Percentiles rank a stretch among this genome's conserved stretches.
Evolutionary conservation across 2,329 filamentous ascomycete species (phyloP).

Genomic region (Colletotrichum sojae): DNA sequence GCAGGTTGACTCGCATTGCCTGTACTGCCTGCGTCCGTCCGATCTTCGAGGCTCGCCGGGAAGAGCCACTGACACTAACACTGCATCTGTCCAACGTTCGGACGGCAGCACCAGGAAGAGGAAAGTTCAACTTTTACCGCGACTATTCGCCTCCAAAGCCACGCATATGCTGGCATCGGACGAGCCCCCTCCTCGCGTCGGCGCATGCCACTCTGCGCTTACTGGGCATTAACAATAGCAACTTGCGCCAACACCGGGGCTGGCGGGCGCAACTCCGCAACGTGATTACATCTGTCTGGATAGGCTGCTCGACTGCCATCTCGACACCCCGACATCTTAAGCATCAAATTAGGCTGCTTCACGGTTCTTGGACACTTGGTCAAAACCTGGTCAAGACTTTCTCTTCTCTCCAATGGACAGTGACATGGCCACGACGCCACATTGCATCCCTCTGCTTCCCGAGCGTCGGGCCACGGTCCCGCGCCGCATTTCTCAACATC

Average conservation of each 20-base stretch:
- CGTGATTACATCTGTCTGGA: no score
- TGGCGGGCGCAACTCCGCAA: no score
- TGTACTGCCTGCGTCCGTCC: background rate
- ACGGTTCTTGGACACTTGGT: no score
- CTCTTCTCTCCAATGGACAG: background rate
- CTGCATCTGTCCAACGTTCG: background rate
- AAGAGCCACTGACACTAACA: background rate
- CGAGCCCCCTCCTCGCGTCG: background rate
- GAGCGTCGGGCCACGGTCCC: background rate
- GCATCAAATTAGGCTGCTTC: no score
- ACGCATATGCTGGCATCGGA: background rate
- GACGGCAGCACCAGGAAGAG: background rate
- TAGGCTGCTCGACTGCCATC: no score
- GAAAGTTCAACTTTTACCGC: conserved; percentile 7
- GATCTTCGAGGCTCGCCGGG: background rate
- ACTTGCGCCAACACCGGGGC: background rate
- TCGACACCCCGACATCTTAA: no score
- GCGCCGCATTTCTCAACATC: conserved; percentile 13
- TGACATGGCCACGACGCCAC: background rate
- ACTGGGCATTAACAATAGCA: background rate
- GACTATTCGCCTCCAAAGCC: background rate
- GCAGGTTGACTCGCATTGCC: conserved; percentile 19
- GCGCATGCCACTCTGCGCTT: background rate
- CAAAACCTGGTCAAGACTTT: no score
- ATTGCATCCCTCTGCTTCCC: background rate